These are phyloP conservation scores for Plantago ovata DNA, from an alignment of 257 asterid genomes.

Conservation along the genomic window DNA sequence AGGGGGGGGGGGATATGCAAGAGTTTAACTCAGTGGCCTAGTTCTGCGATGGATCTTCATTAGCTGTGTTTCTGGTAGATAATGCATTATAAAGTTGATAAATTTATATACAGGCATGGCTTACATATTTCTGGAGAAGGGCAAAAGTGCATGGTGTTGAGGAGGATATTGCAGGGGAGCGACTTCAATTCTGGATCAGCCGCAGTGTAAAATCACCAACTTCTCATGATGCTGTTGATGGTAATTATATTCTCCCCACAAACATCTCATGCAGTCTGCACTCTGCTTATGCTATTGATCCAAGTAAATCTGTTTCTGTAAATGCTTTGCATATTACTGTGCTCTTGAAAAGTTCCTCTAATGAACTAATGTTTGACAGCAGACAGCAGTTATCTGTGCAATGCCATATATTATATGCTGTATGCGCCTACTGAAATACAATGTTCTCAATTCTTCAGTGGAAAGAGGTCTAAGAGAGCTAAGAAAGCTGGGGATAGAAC, in stretches of 20 bases:
- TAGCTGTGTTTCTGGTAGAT: neutral
- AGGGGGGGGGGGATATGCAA: too few relatives aligned
- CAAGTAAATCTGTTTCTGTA: too few relatives aligned
- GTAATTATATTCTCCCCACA: too few relatives aligned
- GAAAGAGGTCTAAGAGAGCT: constrained; percentile 85
- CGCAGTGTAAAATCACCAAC: constrained; percentile 41
- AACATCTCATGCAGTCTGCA: too few relatives aligned
- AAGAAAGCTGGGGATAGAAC: constrained; percentile 69
- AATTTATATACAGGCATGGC: constrained; percentile 63
- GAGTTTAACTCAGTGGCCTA: too few relatives aligned
- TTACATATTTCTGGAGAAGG: constrained; percentile 80
- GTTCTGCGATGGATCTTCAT: too few relatives aligned
- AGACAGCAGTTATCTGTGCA: neutral
- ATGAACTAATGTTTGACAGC: too few relatives aligned
- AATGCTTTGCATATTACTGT: too few relatives aligned
- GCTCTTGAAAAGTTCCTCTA: too few relatives aligned
- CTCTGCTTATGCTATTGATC: too few relatives aligned
- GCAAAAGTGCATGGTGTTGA: constrained; percentile 64
- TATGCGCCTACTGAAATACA: neutral
- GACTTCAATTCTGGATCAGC: constrained; percentile 70
- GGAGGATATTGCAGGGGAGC: constrained; percentile 72
- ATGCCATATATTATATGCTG: neutral
- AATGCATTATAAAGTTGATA: neutral
- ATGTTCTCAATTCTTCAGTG: constrained; percentile 25
- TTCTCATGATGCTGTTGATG: constrained; percentile 81